These are phyloP conservation scores for Glutinoglossum americanum DNA, from an alignment of 495 filamentous ascomycete genomes.

Conservation along the genomic window DNA sequence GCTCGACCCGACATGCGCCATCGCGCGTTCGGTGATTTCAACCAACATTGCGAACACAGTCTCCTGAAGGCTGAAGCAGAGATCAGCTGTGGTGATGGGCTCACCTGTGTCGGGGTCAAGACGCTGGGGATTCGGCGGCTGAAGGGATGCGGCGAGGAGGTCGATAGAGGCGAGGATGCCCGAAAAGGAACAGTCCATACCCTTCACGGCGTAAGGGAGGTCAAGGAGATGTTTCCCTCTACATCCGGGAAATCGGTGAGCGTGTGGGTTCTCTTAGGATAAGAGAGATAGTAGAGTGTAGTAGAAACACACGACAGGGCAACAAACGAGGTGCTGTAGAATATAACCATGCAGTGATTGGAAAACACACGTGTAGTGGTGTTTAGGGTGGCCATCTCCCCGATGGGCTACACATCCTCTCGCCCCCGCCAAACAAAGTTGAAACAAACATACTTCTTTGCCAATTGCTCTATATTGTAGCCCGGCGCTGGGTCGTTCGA, in stretches of 20 bases:
- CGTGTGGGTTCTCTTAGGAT: background rate
- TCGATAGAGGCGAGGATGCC: conserved; percentile 76
- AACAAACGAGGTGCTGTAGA: background rate
- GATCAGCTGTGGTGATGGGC: conserved; percentile 53
- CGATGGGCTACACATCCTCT: background rate
- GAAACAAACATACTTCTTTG: conserved; percentile 32
- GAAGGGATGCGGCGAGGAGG: conserved; percentile 42
- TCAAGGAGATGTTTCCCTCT: conserved; percentile 45
- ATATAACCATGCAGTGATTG: background rate
- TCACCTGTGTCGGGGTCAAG: conserved; percentile 22
- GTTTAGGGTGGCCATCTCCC: background rate
- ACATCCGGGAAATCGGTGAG: background rate
- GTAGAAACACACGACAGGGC: background rate
- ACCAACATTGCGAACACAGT: conserved; percentile 93
- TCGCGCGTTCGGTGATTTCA: conserved; percentile 93
- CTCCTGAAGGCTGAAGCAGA: conserved; percentile 91
- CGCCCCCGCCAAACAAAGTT: background rate
- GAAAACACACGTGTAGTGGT: background rate
- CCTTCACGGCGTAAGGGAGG: conserved; percentile 88
- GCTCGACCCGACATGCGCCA: conserved; percentile 83
- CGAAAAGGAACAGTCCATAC: conserved; percentile 92
- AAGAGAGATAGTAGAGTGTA: background rate
- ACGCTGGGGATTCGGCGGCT: conserved; percentile 7
- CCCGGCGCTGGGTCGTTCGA: conserved; percentile 91
- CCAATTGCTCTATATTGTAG: conserved; percentile 94